Conservation (phyloP, 2,329 filamentous ascomycete species). For the Ascochyta pisi region DNA sequence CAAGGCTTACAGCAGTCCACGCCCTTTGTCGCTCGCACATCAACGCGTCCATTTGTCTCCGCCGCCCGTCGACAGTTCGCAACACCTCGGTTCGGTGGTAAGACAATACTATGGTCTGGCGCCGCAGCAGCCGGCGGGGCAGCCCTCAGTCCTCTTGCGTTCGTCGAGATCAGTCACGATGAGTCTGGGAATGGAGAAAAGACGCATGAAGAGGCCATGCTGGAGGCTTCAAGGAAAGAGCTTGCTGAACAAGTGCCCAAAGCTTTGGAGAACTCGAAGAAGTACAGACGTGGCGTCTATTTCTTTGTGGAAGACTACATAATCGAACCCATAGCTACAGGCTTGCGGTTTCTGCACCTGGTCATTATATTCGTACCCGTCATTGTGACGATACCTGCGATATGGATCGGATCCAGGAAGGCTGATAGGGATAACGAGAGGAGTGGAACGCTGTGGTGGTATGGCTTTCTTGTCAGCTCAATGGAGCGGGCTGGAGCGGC, state of each 20-base stretch:
- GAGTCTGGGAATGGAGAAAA: constrained; percentile 56
- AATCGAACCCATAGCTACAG: constrained; percentile 86
- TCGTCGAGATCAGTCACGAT: constrained; percentile 64
- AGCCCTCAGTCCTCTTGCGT: constrained; percentile 62
- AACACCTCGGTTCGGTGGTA: constrained; percentile 44
- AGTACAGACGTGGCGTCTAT: constrained; percentile 65
- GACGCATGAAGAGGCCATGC: constrained; percentile 86
- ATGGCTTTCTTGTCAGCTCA: constrained; percentile 79
- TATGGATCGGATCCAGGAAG: constrained; percentile 77
- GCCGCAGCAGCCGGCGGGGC: constrained; percentile 37
- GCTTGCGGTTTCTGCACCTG: constrained; percentile 85
- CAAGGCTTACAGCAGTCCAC: constrained; percentile 44
- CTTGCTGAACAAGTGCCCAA: constrained; percentile 72
- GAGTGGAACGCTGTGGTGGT: constrained; percentile 91
- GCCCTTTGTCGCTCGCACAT: constrained; percentile 23
- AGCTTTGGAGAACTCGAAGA: constrained; percentile 65
- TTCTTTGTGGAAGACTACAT: constrained; percentile 75
- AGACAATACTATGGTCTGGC: constrained; percentile 43
- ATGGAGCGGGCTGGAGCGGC: constrained; percentile 96
- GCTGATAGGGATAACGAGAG: constrained; percentile 75
- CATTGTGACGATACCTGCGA: constrained; percentile 75
- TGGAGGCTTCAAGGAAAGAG: constrained; percentile 80
- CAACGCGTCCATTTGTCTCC: constrained; percentile 38
- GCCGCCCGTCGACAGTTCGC: constrained; percentile 42
- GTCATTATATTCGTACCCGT: constrained; percentile 91